A percentile compares a stretch with the other conserved stretches of the same genome.
Evolutionary conservation across 139 green algal genomes (phyloP).

Genomic region (Mychonastes homosphaera): DNA sequence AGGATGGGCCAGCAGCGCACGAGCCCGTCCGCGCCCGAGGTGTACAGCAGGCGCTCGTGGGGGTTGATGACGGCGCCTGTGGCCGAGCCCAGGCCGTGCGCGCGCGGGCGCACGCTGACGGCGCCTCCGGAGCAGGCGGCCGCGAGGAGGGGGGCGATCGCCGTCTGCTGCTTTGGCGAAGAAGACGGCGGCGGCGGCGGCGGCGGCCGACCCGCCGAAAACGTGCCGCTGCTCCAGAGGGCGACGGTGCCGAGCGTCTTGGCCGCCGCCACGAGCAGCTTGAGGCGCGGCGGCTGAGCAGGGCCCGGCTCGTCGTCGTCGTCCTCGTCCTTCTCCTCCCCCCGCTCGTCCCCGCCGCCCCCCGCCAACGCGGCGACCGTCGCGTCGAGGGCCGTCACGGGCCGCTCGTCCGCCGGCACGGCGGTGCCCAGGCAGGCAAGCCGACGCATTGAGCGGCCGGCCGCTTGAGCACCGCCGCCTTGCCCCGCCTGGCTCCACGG

Average conservation of each 20-base stretch:
- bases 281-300: too few relatives aligned
- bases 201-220: background rate
- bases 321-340: too few relatives aligned
- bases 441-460: too few relatives aligned
- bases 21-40: background rate
- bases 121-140: background rate
- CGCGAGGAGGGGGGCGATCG: too few relatives aligned
- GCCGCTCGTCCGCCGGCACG: background rate
- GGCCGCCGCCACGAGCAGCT: slow-evolving; percentile 13
- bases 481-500: background rate
- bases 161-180: too few relatives aligned
- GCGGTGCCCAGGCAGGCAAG: slow-evolving; percentile 4
- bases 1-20: background rate
- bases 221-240: slow-evolving; percentile 7
- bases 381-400: background rate
- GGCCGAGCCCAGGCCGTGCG: background rate
- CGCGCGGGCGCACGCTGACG: background rate
- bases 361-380: background rate
- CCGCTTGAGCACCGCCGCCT: too few relatives aligned
- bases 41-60: background rate
- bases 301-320: too few relatives aligned
- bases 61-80: background rate
- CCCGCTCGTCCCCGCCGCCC: background rate
- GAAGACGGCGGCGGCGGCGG: too few relatives aligned
- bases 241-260: slow-evolving; percentile 10